Evolutionary conservation across 2,329 filamentous ascomycete species (phyloP).

Genomic region (Sclerotiophoma versabilis): DNA sequence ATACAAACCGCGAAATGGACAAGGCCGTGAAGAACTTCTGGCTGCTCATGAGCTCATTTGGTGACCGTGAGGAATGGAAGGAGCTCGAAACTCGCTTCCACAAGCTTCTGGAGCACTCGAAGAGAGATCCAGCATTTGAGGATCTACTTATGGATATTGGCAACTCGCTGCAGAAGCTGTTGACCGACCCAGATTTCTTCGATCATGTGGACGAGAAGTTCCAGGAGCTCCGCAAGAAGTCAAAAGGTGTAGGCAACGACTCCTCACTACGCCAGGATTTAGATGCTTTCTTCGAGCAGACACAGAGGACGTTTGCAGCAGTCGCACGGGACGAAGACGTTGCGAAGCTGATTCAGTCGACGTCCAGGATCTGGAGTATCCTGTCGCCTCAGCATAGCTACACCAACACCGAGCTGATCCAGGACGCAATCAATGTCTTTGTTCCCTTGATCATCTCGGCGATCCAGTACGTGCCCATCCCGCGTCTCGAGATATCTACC

Average conservation of each 20-base stretch:
- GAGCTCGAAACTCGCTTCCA: constrained; percentile 72
- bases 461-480: constrained; percentile 88
- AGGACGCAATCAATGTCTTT: constrained; percentile 81
- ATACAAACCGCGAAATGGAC: constrained; percentile 77
- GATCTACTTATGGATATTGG: constrained; percentile 75
- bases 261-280: constrained; percentile 76
- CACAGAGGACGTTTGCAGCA: constrained; percentile 71
- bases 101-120: constrained; percentile 74
- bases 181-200: constrained; percentile 87
- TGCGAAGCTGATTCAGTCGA: constrained; percentile 70
- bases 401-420: constrained; percentile 73
- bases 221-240: constrained; percentile 64
- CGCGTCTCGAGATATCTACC: constrained; percentile 84
- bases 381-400: constrained; percentile 70
- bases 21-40: constrained; percentile 81
- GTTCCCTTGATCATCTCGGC: constrained; percentile 77
- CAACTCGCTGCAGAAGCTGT: constrained; percentile 76
- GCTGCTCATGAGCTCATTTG: constrained; percentile 80
- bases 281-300: constrained; percentile 72
- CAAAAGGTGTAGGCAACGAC: constrained; percentile 65
- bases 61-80: constrained; percentile 77
- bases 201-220: constrained; percentile 74
- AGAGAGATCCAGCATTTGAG: constrained; percentile 84
- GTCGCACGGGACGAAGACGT: constrained; percentile 77
- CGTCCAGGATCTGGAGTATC: constrained; percentile 71